These are phyloP conservation scores for Quercus gilva DNA, from an alignment of 306 rosid genomes.

Conservation along the genomic window DNA sequence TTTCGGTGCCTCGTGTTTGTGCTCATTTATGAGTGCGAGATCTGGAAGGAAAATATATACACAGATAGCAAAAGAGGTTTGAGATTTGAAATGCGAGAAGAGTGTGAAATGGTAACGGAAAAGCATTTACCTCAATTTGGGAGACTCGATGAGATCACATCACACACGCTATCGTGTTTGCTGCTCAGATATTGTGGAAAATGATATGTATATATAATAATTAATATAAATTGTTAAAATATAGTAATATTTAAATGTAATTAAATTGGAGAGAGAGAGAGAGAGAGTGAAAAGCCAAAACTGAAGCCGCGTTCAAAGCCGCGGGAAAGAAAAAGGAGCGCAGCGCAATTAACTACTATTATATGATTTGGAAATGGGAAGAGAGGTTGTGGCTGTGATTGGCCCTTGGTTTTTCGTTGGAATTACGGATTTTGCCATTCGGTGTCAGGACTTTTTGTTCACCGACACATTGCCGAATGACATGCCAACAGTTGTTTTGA, in stretches of 20 bases:
- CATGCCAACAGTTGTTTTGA: too few species aligned
- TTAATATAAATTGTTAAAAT: too few species aligned
- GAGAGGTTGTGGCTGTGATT: neutral
- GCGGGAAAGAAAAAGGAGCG: conserved; percentile 46
- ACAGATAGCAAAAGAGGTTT: neutral
- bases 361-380: neutral
- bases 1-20: neutral
- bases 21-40: neutral
- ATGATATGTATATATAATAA: too few species aligned
- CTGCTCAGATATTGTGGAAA: neutral
- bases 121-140: neutral
- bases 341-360: neutral
- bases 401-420: neutral
- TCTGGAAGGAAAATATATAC: neutral
- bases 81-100: neutral
- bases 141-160: neutral
- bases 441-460: neutral
- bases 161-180: neutral
- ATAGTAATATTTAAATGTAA: neutral
- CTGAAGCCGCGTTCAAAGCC: conserved; percentile 62
- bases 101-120: neutral
- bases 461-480: conserved; percentile 37
- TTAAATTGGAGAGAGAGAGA: neutral
- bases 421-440: conserved; percentile 34
- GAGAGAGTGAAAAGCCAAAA: conserved; percentile 27